Conservation (phyloP, 805 yeast genomes). For the Allodekkera sacchari region DNA sequence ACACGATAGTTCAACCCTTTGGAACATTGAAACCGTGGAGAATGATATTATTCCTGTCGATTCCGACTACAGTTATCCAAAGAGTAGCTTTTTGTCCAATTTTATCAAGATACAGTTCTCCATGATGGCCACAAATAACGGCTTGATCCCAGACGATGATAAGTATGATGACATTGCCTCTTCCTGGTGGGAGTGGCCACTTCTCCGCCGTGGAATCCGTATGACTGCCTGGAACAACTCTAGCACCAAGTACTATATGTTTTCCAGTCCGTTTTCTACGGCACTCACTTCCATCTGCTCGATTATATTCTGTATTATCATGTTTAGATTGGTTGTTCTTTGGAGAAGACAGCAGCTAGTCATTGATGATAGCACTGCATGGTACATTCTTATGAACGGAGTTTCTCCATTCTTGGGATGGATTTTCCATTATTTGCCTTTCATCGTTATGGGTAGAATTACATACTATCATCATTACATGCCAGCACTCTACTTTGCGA, state of each 20-base stretch:
- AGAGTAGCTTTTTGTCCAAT: slow-evolving; percentile 53
- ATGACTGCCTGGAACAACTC: slow-evolving; percentile 66
- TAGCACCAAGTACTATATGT: slow-evolving; percentile 51
- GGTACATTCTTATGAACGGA: slow-evolving; percentile 47
- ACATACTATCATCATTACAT: slow-evolving; percentile 80
- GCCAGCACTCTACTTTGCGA: slow-evolving; percentile 76
- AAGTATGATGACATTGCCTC: slow-evolving; percentile 67
- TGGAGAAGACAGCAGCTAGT: slow-evolving; percentile 44
- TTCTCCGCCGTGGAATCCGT: slow-evolving; percentile 57
- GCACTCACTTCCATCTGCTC: slow-evolving; percentile 55
- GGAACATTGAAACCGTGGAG: slow-evolving; percentile 71
- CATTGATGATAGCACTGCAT: slow-evolving; percentile 21
- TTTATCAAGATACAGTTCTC: slow-evolving; percentile 66
- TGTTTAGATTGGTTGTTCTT: slow-evolving; percentile 45
- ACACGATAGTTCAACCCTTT: slow-evolving; percentile 59
- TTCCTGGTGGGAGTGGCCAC: slow-evolving; percentile 81
- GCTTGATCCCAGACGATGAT: slow-evolving; percentile 68
- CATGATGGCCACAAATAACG: slow-evolving; percentile 80
- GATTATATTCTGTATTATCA: slow-evolving; percentile 26
- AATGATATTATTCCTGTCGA: slow-evolving; percentile 38
- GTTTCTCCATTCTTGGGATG: slow-evolving; percentile 74
- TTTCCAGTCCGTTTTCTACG: slow-evolving; percentile 56
- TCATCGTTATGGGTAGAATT: slow-evolving; percentile 76
- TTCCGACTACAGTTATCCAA: slow-evolving; percentile 30
- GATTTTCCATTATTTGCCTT: slow-evolving; percentile 72